A percentile compares a stretch with the other conserved stretches of the same genome.
Conservation (phyloP, 306 rosid genomes). For the Castanea sativa region DNA sequence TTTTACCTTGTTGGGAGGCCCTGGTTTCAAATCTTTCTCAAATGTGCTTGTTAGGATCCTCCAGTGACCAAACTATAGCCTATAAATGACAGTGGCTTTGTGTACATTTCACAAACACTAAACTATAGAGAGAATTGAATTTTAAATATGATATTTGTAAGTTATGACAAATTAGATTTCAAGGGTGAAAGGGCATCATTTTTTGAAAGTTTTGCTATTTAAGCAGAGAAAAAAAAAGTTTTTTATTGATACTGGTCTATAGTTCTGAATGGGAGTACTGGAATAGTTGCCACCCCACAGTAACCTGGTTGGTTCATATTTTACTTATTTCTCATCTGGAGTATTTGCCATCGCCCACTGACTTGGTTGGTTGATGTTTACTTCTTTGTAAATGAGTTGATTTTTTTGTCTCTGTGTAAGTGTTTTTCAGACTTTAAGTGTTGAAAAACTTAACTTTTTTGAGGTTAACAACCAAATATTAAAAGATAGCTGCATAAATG, state of each 20-base stretch:
- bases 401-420: background rate
- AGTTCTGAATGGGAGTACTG: background rate
- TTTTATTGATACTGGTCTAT: background rate
- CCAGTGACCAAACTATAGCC: background rate
- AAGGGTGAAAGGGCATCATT: background rate
- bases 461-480: background rate
- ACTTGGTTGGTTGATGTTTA: background rate
- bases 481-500: background rate
- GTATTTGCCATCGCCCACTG: background rate
- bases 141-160: background rate
- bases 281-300: background rate
- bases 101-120: background rate
- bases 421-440: background rate
- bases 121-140: background rate
- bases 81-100: background rate
- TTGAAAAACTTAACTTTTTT: background rate
- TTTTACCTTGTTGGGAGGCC: no score
- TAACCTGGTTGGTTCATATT: background rate
- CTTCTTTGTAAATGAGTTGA: background rate
- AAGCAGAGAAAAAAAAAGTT: background rate
- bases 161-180: background rate
- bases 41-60: no score
- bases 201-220: background rate
- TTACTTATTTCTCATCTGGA: background rate
- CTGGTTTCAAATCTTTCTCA: no score